Evolutionary conservation across 139 green algal species (phyloP).

Genomic region (Picochlorum costavermella): DNA sequence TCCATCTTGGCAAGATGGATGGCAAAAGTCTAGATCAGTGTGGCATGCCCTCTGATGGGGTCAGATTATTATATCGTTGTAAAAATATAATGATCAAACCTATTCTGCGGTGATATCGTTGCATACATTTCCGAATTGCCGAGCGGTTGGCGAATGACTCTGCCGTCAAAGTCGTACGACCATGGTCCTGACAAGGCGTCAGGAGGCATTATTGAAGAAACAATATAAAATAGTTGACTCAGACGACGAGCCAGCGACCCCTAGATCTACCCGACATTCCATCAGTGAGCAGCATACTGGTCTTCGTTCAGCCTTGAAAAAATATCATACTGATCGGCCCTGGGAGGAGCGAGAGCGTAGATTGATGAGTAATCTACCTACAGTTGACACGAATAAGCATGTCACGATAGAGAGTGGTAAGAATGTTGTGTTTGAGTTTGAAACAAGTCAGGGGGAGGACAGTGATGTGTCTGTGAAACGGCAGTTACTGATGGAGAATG

Average conservation of each 20-base stretch:
- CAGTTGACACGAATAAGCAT: slow-evolving; percentile 9
- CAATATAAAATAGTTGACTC: slow-evolving; percentile 7
- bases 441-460: slow-evolving; percentile 1
- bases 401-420: slow-evolving; percentile 21
- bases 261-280: neutral
- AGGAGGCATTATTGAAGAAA: slow-evolving; percentile 4
- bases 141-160: too few species aligned
- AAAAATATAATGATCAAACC: too few species aligned
- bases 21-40: too few species aligned
- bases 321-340: neutral
- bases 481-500: neutral
- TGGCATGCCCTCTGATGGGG: too few species aligned
- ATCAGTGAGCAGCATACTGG: neutral
- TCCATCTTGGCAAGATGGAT: too few species aligned
- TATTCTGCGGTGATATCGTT: too few species aligned
- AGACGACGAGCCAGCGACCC: neutral
- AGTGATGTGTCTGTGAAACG: neutral
- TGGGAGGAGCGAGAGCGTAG: slow-evolving; percentile 8
- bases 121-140: too few species aligned
- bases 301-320: slow-evolving; percentile 14
- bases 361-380: neutral
- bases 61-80: too few species aligned
- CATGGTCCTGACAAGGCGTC: slow-evolving; percentile 11
- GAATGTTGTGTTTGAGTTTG: slow-evolving; percentile 26
- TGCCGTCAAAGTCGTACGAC: neutral